Base-by-base conservation (phyloP, 2,329 filamentous ascomycete genomes). In the Podosphaera xanthii region DNA sequence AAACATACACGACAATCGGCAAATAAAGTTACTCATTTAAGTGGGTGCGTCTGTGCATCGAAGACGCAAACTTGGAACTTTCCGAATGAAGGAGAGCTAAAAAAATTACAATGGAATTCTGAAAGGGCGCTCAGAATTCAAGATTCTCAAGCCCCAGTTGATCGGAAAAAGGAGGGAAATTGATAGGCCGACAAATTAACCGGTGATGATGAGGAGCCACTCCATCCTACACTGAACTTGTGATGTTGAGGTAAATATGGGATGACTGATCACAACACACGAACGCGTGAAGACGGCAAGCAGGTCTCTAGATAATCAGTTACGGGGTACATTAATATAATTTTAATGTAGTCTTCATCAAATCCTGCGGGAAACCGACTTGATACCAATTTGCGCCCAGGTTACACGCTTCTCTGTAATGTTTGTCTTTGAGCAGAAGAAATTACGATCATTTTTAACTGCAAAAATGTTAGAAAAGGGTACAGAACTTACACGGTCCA, bases 21-120 rank as follows among this genome's bases (percentile, higher is more conserved):
- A 22, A 22, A 22, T 22, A 22, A 22, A 22, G 22, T 22, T 22
- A 22, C 22, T 22, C 22, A 22, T 22, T 22, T 1, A 22, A 22
- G 22, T 22, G 22, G 22, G 22, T 22, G 53, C n/a, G 57, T 60
- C 34, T 58, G 60, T 50, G 38, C 61, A 34, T 42, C 33, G 44
- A 49, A 36, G 40, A 61, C 38, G 59, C 59, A 34, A 61, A 64
- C 53, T 46, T 59, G 59, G 61, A 60, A 33, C 58, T 64, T 52
- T 58, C 62, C 57, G 62, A 62, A 59, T 57, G 58, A 38, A 53
- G 58, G 22, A 63, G 52, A 42, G 62, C 61, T 57, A 60, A 63
- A 64, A 64, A 64, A 60, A 42, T 59, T 48, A 36, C 58, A 50
- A 57, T 35, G 63, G 35, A 52, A 55, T 60, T 40, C 60, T 60